These are phyloP conservation scores for Neonectria magnoliae DNA, from an alignment of 2,329 filamentous ascomycete species.

Conservation along the genomic window DNA sequence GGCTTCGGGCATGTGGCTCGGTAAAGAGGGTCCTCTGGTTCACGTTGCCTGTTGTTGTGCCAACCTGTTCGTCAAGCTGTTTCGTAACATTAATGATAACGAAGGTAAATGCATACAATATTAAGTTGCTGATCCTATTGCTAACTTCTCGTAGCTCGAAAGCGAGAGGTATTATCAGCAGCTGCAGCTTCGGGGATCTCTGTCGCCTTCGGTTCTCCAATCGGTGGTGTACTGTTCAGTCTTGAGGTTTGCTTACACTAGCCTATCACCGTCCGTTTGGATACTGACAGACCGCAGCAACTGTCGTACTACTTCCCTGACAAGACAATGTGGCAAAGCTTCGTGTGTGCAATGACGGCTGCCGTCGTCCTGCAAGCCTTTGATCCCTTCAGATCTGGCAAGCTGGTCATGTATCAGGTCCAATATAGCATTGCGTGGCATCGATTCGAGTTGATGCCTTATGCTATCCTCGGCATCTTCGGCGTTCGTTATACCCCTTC, in stretches of 20 bases:
- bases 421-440: constrained; percentile 94
- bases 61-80: constrained; percentile 92
- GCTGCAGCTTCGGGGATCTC: constrained; percentile 93
- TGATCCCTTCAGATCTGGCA: constrained; percentile 94
- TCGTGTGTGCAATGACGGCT: constrained; percentile 99
- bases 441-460: constrained; percentile 91
- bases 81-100: constrained; percentile 80
- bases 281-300: constrained; percentile 63
- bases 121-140: neutral
- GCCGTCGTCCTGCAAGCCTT: constrained; percentile 92
- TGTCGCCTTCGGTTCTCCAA: constrained; percentile 92
- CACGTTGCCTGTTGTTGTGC: constrained; percentile 98
- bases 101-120: constrained; percentile 69
- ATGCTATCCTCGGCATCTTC: constrained; percentile 84
- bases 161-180: constrained; percentile 91
- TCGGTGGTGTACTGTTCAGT: constrained; percentile 94
- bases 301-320: constrained; percentile 98
- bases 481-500: constrained; percentile 60
- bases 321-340: constrained; percentile 99
- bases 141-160: constrained; percentile 70
- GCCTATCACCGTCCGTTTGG: neutral
- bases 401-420: constrained; percentile 95
- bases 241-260: constrained; percentile 71
- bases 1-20: constrained; percentile 94
- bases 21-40: constrained; percentile 94